Evolutionary conservation across 495 filamentous ascomycete species (phyloP), one percentile per base, ranked within the genome.

Genomic region (Penicillium psychrofluorescens): DNA sequence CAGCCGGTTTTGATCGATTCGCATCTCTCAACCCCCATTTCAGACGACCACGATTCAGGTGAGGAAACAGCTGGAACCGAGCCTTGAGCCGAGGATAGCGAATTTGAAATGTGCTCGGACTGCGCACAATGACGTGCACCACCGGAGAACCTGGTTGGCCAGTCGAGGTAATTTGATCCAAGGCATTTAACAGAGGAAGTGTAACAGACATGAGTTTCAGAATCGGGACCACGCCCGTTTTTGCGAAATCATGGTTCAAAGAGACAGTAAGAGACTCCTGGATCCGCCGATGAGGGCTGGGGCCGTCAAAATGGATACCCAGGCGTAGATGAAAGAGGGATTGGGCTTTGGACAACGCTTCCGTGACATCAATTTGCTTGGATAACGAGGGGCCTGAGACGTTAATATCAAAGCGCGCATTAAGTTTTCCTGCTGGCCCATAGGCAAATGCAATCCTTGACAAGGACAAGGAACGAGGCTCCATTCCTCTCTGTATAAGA

Each of bases 241-340:
- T 50, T 16, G 66, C 58, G 16, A 67, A 67, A 32, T 44, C 40
- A 11, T 57, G 47, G 57, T 90, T 90, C 40, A 92, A 62, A 32
- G 77, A 66, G 12, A 66, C 66, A 7, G 74, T 75, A 10, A 96
- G 68, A 28, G 76, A 65, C 41, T 85, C 79, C 31, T 78, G 66
- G 13, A 90, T 80, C 11, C 85, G 78, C 36, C 84, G 70, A 57
- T 95, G 90, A 0, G 90, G 90, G 49, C 88, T 95, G 11, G 70
- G 69, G 14, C 56, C 54, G 14, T 83, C 76, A 15, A 97, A 67
- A 7, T 45, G 55, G 33, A 77, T 59, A 16, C 50, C 54, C 15
- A 74, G 37, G 6, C 46, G 50, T 27, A 64, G 37, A 14, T 45
- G 49, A 48, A 64, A 70, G n/a, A 67, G 43, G 0, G 58, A 45